Percentiles rank a stretch among this genome's conserved stretches.
Evolutionary conservation across 1,139 yeast genomes (phyloP).

Genomic region (Blastobotrys proliferans): DNA sequence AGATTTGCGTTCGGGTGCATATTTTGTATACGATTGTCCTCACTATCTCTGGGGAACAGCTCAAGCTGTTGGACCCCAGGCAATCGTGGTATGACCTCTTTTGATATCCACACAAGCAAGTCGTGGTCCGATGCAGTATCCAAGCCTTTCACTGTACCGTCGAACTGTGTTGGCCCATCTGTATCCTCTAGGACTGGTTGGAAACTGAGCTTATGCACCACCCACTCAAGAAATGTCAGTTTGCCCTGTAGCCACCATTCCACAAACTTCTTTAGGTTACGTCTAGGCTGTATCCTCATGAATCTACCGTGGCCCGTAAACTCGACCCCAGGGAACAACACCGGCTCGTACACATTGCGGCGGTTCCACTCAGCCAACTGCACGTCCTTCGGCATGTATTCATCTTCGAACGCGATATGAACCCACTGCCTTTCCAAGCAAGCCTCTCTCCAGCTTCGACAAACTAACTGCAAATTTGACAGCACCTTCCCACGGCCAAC

Average conservation of each 20-base stretch:
- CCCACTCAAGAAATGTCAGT: background rate
- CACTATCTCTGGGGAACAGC: background rate
- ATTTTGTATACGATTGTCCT: no score
- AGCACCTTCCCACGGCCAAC: constrained; percentile 1
- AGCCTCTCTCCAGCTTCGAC: background rate
- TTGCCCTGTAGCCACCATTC: constrained; percentile 1
- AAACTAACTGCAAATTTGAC: constrained; percentile 1
- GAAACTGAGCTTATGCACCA: constrained; percentile 1
- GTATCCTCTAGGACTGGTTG: background rate
- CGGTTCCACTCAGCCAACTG: background rate
- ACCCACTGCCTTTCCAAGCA: constrained; percentile 9
- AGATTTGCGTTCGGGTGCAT: background rate
- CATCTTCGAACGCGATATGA: constrained; percentile 8
- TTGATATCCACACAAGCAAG: background rate
- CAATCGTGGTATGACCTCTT: background rate
- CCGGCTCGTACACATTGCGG: constrained; percentile 1
- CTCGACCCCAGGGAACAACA: background rate
- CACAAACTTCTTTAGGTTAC: background rate
- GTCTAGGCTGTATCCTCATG: background rate
- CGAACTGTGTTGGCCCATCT: background rate
- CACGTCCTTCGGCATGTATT: background rate
- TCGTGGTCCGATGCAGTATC: background rate
- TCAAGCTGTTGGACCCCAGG: background rate
- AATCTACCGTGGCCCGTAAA: background rate
- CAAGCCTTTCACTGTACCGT: background rate